phyloP scores from a whole-genome alignment of 768 basidiomycete species.

The Pulveroboletus frians region DNA sequence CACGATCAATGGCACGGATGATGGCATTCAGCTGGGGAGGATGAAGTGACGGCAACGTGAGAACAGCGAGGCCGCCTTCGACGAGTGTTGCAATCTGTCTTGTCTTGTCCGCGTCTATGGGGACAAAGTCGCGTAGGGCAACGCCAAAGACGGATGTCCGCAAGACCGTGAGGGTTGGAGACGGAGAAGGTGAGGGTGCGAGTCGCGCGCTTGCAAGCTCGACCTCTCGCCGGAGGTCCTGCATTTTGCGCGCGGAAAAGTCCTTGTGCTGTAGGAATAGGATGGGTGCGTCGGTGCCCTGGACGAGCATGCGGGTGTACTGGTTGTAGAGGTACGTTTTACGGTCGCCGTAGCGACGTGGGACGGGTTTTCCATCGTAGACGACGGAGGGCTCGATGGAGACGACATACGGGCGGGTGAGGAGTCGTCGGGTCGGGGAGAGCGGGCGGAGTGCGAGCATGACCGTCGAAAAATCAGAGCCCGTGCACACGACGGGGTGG shows the following conservation, averaged over 20 bases:
- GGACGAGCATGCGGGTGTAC: constrained; percentile 67
- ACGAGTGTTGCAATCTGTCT: constrained; percentile 52
- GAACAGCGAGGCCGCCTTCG: constrained; percentile 58
- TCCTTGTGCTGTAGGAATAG: constrained; percentile 77
- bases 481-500: neutral
- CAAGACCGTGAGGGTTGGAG: constrained; percentile 62
- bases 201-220: constrained; percentile 46
- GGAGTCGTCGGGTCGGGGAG: constrained; percentile 10
- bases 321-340: constrained; percentile 79
- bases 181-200: constrained; percentile 30
- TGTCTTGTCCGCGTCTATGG: constrained; percentile 45
- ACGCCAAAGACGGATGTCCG: constrained; percentile 79
- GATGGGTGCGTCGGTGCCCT: constrained; percentile 53
- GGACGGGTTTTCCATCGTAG: constrained; percentile 48
- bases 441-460: constrained; percentile 12
- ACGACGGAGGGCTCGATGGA: constrained; percentile 48
- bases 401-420: constrained; percentile 49
- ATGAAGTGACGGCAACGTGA: constrained; percentile 60
- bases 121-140: constrained; percentile 57
- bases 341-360: constrained; percentile 71
- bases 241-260: constrained; percentile 63
- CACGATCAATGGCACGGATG: constrained; percentile 60
- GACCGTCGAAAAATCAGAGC: neutral
- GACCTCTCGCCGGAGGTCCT: constrained; percentile 66
- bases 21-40: constrained; percentile 68